phyloP scores from a whole-genome alignment of 495 filamentous ascomycete genomes.

The Neurospora tetrasperma region DNA sequence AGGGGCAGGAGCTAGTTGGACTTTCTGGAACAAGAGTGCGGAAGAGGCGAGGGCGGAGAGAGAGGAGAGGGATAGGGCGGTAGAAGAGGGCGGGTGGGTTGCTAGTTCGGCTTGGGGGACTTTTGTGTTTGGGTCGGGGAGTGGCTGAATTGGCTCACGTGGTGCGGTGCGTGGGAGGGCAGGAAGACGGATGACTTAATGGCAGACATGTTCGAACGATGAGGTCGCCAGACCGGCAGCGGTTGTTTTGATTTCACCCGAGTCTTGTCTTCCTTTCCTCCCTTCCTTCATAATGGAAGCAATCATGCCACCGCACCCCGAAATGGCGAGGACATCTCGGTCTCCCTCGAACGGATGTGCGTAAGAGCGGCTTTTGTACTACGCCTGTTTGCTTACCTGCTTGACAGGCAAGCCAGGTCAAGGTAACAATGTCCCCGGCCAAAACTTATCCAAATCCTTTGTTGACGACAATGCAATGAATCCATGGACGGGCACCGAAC shows the following conservation, averaged over 20 bases:
- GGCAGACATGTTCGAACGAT: neutral
- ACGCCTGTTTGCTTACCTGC: neutral
- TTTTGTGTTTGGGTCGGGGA: slow-evolving; percentile 11
- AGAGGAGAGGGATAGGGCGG: slow-evolving; percentile 11
- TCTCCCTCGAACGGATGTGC: neutral
- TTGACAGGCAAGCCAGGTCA: neutral
- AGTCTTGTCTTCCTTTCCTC: neutral
- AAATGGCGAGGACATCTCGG: neutral
- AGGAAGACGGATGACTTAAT: neutral
- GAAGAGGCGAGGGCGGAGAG: slow-evolving; percentile 15
- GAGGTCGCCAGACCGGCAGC: too few species aligned
- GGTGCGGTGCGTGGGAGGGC: neutral
- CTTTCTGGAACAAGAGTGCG: slow-evolving; percentile 9
- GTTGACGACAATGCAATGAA: neutral
- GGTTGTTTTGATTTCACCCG: too few species aligned
- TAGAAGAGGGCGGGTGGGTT: slow-evolving; percentile 18
- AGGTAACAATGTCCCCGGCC: neutral
- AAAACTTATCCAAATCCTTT: neutral
- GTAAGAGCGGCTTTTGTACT: neutral
- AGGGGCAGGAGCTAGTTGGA: neutral
- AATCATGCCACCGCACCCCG: neutral
- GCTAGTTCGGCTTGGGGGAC: slow-evolving; percentile 19
- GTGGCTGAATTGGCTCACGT: neutral
- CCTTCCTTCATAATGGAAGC: neutral
- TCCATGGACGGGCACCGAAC: neutral